phyloP scores from a whole-genome alignment of 164 flowering plant species.

The Umbilicus rupestris region DNA sequence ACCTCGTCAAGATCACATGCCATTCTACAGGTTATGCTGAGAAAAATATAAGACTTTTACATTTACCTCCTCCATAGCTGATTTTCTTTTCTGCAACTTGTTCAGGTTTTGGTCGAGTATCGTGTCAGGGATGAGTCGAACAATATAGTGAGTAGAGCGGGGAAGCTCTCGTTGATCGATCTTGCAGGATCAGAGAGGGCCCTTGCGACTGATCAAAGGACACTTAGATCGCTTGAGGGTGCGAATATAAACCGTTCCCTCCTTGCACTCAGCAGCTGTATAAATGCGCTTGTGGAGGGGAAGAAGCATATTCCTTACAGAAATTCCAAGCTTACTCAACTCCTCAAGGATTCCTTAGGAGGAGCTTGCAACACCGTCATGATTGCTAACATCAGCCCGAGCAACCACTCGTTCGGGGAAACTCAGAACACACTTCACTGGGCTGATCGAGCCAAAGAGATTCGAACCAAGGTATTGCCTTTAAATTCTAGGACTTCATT shows the following conservation, averaged over 20 bases:
- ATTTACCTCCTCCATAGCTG: neutral
- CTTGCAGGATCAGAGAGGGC: slow-evolving; percentile 98
- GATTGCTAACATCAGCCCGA: slow-evolving; percentile 94
- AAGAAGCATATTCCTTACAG: slow-evolving; percentile 87
- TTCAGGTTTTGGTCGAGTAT: slow-evolving; percentile 75
- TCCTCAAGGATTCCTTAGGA: slow-evolving; percentile 87
- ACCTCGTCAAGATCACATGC: slow-evolving; percentile 96
- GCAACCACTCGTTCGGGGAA: slow-evolving; percentile 78
- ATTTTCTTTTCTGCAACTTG: neutral
- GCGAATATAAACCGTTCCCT: slow-evolving; percentile 92
- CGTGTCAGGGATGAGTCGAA: slow-evolving; percentile 47
- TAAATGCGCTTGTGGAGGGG: slow-evolving; percentile 93
- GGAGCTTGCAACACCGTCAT: slow-evolving; percentile 88
- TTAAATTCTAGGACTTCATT: slow-evolving; percentile 6
- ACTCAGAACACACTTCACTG: slow-evolving; percentile 93
- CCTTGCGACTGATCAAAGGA: slow-evolving; percentile 88
- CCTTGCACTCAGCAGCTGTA: slow-evolving; percentile 92
- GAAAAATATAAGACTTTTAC: neutral
- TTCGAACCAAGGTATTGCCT: slow-evolving; percentile 51
- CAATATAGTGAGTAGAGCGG: slow-evolving; percentile 54
- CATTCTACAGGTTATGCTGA: slow-evolving; percentile 64
- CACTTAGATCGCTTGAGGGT: slow-evolving; percentile 80
- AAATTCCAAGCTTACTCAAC: slow-evolving; percentile 91
- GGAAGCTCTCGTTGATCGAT: slow-evolving; percentile 86
- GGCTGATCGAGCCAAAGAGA: slow-evolving; percentile 96